These are phyloP conservation scores for Aspergillus fischeri DNA, from an alignment of 2,329 filamentous ascomycete species.

Conservation along the genomic window DNA sequence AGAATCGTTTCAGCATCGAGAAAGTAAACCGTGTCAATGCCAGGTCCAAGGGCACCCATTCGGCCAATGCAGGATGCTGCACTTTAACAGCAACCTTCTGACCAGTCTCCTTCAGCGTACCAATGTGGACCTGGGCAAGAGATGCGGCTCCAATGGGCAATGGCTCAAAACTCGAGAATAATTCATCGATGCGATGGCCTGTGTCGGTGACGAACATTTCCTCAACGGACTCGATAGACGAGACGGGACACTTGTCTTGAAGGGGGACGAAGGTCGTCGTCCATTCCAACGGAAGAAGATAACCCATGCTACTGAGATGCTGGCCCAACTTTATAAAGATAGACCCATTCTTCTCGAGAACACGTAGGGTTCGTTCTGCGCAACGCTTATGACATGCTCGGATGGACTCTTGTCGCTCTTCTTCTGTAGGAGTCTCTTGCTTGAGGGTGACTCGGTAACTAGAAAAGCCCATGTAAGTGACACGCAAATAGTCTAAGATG, in stretches of 20 bases:
- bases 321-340: constrained; percentile 98
- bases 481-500: background rate
- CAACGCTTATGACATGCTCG: constrained; percentile 88
- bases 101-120: constrained; percentile 73
- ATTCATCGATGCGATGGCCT: constrained; percentile 69
- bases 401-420: constrained; percentile 64
- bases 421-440: constrained; percentile 57
- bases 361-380: constrained; percentile 77
- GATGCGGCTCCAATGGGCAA: constrained; percentile 88
- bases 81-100: constrained; percentile 94
- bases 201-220: constrained; percentile 84
- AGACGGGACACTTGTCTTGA: constrained; percentile 93
- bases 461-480: constrained; percentile 10
- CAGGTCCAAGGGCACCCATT: constrained; percentile 87
- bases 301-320: constrained; percentile 93
- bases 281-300: constrained; percentile 87
- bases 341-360: constrained; percentile 92
- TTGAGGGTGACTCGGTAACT: constrained; percentile 89
- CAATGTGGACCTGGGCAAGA: constrained; percentile 88
- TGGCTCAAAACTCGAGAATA: constrained; percentile 79
- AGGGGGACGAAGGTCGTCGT: constrained; percentile 92
- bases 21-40: constrained; percentile 86
- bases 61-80: constrained; percentile 82
- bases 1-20: constrained; percentile 82
- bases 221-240: constrained; percentile 79